Percentiles rank a stretch among this genome's conserved stretches.
These are phyloP conservation scores for Exophiala phaeomuriformis DNA, from an alignment of 2,329 filamentous ascomycete species.

Conservation along the genomic window DNA sequence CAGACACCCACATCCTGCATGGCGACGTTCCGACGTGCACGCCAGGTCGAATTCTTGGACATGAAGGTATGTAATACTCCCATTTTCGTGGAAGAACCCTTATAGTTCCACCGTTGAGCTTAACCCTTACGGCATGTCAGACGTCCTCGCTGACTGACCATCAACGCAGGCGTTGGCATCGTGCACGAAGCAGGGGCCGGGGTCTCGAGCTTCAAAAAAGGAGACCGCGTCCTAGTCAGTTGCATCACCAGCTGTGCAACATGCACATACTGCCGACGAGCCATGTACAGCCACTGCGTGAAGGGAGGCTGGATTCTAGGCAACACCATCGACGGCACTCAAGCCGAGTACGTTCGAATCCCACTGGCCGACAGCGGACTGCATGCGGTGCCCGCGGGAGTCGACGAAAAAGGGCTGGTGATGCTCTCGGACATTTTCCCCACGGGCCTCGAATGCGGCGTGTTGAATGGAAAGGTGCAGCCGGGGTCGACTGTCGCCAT, in stretches of 20 bases:
- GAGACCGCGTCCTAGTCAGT: slow-evolving; percentile 48
- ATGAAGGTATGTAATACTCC: slow-evolving; percentile 38
- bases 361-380: slow-evolving; percentile 46
- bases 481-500: slow-evolving; percentile 49
- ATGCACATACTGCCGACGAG: slow-evolving; percentile 46
- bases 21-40: slow-evolving; percentile 47
- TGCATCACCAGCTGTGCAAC: slow-evolving; percentile 47
- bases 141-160: neutral
- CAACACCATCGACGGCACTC: slow-evolving; percentile 48
- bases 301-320: slow-evolving; percentile 51
- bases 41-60: slow-evolving; percentile 44
- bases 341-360: slow-evolving; percentile 52
- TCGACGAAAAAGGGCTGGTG: slow-evolving; percentile 41
- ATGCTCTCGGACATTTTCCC: slow-evolving; percentile 52
- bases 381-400: slow-evolving; percentile 38
- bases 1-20: slow-evolving; percentile 51
- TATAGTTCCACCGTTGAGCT: neutral
- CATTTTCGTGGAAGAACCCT: neutral
- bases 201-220: slow-evolving; percentile 42
- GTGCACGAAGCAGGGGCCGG: slow-evolving; percentile 41
- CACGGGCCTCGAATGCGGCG: slow-evolving; percentile 51
- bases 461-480: slow-evolving; percentile 45
- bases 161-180: slow-evolving; percentile 37
- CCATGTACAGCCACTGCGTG: slow-evolving; percentile 48
- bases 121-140: neutral